A percentile compares a stretch with the other conserved stretches of the same genome.
These are phyloP conservation scores for Auricularia auricula-judae DNA, from an alignment of 768 basidiomycete genomes.

Conservation along the genomic window DNA sequence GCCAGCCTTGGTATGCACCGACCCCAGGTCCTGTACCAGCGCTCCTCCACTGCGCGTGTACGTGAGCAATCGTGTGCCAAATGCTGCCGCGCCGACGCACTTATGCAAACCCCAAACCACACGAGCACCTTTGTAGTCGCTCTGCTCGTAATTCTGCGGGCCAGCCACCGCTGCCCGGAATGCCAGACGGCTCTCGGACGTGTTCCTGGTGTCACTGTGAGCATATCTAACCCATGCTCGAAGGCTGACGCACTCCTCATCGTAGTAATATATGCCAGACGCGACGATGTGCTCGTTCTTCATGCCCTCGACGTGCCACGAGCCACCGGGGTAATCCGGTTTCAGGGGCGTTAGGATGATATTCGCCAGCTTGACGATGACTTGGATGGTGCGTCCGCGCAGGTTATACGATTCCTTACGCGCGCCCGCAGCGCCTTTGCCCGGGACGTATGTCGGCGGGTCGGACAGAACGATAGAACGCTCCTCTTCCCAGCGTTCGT, in stretches of 20 bases:
- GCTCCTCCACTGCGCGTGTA: conserved; percentile 8
- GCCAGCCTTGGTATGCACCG: conserved; percentile 23
- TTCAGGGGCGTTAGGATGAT: conserved; percentile 26
- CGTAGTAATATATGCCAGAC: conserved; percentile 13
- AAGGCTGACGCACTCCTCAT: conserved; percentile 11
- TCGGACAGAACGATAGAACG: neutral
- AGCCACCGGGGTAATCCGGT: conserved; percentile 25
- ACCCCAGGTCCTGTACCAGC: conserved; percentile 17
- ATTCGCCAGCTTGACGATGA: conserved; percentile 23
- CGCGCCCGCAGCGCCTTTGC: conserved; percentile 1
- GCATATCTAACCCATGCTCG: conserved; percentile 19
- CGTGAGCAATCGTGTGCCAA: neutral
- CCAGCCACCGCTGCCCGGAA: conserved; percentile 19
- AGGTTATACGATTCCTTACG: conserved; percentile 22
- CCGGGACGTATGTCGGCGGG: neutral
- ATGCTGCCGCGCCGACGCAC: conserved; percentile 9
- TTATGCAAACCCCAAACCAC: conserved; percentile 16
- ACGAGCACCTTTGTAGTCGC: conserved; percentile 18
- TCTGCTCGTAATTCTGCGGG: conserved; percentile 13
- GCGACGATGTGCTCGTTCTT: conserved; percentile 17
- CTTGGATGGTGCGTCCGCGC: conserved; percentile 23
- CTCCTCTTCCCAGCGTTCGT: conserved; percentile 5
- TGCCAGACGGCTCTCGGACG: conserved; percentile 18
- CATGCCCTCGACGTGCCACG: conserved; percentile 30
- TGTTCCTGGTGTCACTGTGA: conserved; percentile 17